Evolutionary conservation across 2,329 filamentous ascomycete genomes (phyloP).

Genomic region (Rutstroemia sp.): DNA sequence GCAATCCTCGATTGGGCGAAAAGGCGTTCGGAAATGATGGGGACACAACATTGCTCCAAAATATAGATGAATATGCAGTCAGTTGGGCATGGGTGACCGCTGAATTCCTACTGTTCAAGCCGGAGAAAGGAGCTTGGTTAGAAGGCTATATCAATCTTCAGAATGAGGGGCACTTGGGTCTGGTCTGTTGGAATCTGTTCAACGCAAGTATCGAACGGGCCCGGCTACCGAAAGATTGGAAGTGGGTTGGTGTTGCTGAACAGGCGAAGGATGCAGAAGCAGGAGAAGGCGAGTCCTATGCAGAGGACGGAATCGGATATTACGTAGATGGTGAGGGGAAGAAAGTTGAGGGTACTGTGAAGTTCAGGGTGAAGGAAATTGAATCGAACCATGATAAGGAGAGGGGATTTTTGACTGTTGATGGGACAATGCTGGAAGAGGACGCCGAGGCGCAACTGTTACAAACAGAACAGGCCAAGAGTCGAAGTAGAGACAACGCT

Average conservation of each 20-base stretch:
- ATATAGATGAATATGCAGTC: constrained; percentile 75
- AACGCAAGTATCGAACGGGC: constrained; percentile 78
- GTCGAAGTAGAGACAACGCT: constrained; percentile 34
- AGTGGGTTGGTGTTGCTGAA: constrained; percentile 55
- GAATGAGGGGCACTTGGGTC: constrained; percentile 79
- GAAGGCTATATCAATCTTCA: constrained; percentile 80
- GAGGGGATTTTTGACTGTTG: constrained; percentile 75
- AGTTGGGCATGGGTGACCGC: constrained; percentile 84
- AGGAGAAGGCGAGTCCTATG: constrained; percentile 34
- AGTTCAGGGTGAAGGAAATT: constrained; percentile 77
- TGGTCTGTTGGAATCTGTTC: constrained; percentile 87
- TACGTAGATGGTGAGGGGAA: constrained; percentile 68
- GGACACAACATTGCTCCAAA: constrained; percentile 40
- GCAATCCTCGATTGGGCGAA: constrained; percentile 59
- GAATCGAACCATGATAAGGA: constrained; percentile 70
- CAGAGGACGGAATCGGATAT: constrained; percentile 56
- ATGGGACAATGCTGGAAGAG: constrained; percentile 74
- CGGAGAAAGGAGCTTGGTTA: constrained; percentile 63
- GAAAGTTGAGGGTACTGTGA: constrained; percentile 61
- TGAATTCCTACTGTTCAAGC: constrained; percentile 77
- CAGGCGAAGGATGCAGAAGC: constrained; percentile 29
- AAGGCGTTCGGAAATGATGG: constrained; percentile 45
- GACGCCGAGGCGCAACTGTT: constrained; percentile 57
- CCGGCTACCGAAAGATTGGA: constrained; percentile 71
- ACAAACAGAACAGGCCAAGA: constrained; percentile 42